phyloP scores from a whole-genome alignment of 179 eudicot genomes.

The Silene coronaria region DNA sequence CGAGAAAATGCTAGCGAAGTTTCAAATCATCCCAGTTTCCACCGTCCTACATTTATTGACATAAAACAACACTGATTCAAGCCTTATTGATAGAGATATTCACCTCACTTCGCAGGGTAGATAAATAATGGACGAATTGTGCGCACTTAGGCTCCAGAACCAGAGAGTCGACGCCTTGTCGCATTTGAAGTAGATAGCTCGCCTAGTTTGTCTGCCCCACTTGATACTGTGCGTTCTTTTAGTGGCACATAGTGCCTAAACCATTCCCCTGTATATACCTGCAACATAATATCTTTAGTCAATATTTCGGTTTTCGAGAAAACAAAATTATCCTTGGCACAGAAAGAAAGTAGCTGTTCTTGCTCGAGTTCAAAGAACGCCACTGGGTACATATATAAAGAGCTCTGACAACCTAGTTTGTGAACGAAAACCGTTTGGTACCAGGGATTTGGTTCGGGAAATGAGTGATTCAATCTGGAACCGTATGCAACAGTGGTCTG shows the following conservation, averaged over 20 bases:
- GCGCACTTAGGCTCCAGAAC: slow-evolving; percentile 44
- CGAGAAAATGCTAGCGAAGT: background rate
- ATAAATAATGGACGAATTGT: background rate
- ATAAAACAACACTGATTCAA: background rate
- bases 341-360: background rate
- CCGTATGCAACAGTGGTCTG: background rate
- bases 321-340: background rate
- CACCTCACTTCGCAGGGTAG: background rate
- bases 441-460: background rate
- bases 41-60: background rate
- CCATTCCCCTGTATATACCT: slow-evolving; percentile 92
- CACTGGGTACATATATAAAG: background rate
- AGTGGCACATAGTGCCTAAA: slow-evolving; percentile 59
- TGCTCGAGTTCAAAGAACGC: background rate
- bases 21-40: background rate
- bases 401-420: background rate
- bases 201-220: slow-evolving; percentile 51
- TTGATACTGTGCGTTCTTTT: slow-evolving; percentile 42
- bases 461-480: background rate
- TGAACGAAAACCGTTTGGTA: background rate
- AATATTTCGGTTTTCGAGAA: background rate
- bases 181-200: slow-evolving; percentile 82
- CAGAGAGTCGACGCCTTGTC: slow-evolving; percentile 69
- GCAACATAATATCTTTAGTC: slow-evolving; percentile 6
- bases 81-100: background rate